Evolutionary conservation across 116 monocot species (phyloP).

Genomic region (Dioscorea cayenensis): DNA sequence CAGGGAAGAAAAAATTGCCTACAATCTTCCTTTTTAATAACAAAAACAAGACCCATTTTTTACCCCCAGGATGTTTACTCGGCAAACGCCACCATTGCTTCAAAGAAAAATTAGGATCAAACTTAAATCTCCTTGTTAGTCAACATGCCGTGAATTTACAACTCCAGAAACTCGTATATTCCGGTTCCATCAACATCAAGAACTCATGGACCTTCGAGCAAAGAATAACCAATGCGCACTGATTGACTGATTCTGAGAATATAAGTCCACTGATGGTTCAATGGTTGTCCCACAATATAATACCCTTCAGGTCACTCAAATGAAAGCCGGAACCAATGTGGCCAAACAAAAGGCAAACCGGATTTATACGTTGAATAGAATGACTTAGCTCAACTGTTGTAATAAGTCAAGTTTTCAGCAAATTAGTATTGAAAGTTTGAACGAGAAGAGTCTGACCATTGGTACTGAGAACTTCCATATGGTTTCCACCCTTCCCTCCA

Average conservation of each 20-base stretch:
- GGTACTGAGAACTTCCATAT: slow-evolving; percentile 11
- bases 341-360: not conserved
- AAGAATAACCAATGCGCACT: not conserved
- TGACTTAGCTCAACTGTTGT: not conserved
- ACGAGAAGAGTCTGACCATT: slow-evolving; percentile 9
- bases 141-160: not conserved
- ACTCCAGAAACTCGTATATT: not conserved
- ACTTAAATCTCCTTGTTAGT: not conserved
- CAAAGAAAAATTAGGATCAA: not conserved
- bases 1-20: too few relatives aligned
- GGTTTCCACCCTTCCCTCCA: slow-evolving; percentile 15
- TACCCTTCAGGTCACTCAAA: not conserved
- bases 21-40: too few relatives aligned
- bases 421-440: slow-evolving; percentile 1
- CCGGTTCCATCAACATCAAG: not conserved
- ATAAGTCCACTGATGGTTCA: not conserved
- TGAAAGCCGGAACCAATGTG: not conserved
- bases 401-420: not conserved
- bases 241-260: not conserved
- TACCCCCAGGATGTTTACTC: too few relatives aligned
- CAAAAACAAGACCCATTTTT: too few relatives aligned
- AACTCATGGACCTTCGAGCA: not conserved
- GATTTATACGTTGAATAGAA: not conserved
- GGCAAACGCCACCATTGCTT: too few relatives aligned
- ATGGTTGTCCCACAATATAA: not conserved